A percentile compares a stretch with the other conserved stretches of the same genome.
Evolutionary conservation across 345 rosid genomes (phyloP).

Genomic region (Brassica incana): DNA sequence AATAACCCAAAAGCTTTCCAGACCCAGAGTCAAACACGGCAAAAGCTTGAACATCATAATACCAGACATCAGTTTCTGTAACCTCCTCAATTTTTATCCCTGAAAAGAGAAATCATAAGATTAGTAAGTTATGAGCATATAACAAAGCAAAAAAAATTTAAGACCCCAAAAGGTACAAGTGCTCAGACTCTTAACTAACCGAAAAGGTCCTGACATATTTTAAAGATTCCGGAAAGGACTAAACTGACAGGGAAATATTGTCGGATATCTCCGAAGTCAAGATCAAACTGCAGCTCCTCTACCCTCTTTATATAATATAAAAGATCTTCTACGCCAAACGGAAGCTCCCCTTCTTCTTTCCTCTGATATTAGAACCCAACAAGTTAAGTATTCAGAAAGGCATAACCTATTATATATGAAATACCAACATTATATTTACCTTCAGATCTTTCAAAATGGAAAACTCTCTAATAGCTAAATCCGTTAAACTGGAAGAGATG

Average conservation of each 20-base stretch:
- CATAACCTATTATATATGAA: slow-evolving; percentile 14
- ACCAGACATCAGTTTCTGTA: slow-evolving; percentile 71
- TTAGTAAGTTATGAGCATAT: slow-evolving; percentile 2
- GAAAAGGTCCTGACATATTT: slow-evolving; percentile 86
- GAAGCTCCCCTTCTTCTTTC: slow-evolving; percentile 85
- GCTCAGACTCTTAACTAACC: slow-evolving; percentile 47
- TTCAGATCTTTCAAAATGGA: slow-evolving; percentile 71
- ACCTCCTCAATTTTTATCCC: slow-evolving; percentile 83
- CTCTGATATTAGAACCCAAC: slow-evolving; percentile 47
- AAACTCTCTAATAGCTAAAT: slow-evolving; percentile 71
- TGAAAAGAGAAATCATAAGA: slow-evolving; percentile 34
- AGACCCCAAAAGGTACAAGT: slow-evolving; percentile 2
- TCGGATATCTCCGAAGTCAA: slow-evolving; percentile 74
- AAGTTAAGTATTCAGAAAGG: slow-evolving; percentile 26
- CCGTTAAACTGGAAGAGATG: slow-evolving; percentile 74
- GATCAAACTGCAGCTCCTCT: slow-evolving; percentile 77
- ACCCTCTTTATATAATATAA: slow-evolving; percentile 75
- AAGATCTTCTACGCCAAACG: slow-evolving; percentile 85
- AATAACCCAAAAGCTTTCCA: slow-evolving; percentile 80
- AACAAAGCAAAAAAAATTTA: not conserved
- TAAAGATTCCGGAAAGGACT: slow-evolving; percentile 87
- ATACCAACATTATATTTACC: slow-evolving; percentile 46
- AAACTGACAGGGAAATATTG: slow-evolving; percentile 80
- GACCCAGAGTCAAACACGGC: slow-evolving; percentile 78
- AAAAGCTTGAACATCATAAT: slow-evolving; percentile 64